Percentiles rank a stretch among this genome's conserved stretches.
Evolutionary conservation across 1,284 basidiomycete genomes (phyloP).

Genomic region (Cutaneotrichosporon sp.): DNA sequence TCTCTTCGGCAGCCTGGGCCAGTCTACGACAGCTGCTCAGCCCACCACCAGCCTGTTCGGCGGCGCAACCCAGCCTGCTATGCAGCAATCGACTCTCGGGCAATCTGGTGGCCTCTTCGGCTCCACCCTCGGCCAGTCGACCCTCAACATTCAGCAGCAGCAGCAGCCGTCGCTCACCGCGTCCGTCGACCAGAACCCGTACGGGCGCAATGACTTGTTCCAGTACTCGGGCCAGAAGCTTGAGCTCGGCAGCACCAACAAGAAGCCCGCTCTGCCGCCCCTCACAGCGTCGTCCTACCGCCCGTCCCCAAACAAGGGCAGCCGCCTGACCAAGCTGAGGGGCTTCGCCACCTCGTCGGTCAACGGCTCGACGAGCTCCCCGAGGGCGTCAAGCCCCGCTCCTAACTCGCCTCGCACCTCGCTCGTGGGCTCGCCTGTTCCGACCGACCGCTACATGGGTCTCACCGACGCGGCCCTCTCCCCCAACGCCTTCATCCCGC

Average conservation of each 20-base stretch:
- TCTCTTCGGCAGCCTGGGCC: constrained; percentile 23
- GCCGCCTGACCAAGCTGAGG: constrained; percentile 54
- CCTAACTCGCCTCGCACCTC: constrained; percentile 35
- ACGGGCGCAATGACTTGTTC: constrained; percentile 70
- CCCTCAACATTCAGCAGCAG: constrained; percentile 35
- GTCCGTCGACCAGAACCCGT: constrained; percentile 82
- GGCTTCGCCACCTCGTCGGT: constrained; percentile 54
- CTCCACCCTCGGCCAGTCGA: constrained; percentile 42
- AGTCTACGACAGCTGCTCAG: constrained; percentile 15
- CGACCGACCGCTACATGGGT: constrained; percentile 55
- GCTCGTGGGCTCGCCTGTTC: constrained; percentile 38
- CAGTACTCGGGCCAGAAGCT: constrained; percentile 48
- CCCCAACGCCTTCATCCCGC: constrained; percentile 64
- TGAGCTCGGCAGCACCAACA: constrained; percentile 48
- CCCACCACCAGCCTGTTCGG: constrained; percentile 36
- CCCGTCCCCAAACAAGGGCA: constrained; percentile 48
- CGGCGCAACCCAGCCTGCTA: constrained; percentile 22
- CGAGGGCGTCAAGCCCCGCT: constrained; percentile 39
- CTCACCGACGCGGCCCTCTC: constrained; percentile 59
- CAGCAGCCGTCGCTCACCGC: constrained; percentile 63
- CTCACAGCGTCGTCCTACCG: constrained; percentile 53
- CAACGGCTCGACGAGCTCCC: constrained; percentile 30
- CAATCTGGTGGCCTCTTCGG: constrained; percentile 33
- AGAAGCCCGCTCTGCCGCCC: constrained; percentile 55
- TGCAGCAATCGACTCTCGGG: constrained; percentile 21